Percentiles rank a stretch among this genome's conserved stretches.
Evolutionary conservation across 2,329 filamentous ascomycete species (phyloP).

Genomic region (Didymella sp.): DNA sequence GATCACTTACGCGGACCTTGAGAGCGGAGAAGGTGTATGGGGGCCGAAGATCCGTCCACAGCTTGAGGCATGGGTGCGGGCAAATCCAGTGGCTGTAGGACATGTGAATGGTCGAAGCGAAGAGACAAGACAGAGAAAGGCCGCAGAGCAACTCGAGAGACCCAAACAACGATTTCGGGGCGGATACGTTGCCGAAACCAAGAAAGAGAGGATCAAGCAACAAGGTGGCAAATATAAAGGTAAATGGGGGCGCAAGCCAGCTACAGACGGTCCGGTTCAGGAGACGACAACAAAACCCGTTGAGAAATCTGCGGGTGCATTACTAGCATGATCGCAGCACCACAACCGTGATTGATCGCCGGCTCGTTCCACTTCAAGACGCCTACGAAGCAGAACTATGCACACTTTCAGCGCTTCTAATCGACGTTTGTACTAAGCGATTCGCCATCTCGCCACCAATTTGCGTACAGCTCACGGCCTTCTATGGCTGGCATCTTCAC

Average conservation of each 20-base stretch:
- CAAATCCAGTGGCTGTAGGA: conserved; percentile 24
- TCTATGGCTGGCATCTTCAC: conserved; percentile 22
- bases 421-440: neutral
- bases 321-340: neutral
- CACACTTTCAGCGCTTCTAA: conserved; percentile 31
- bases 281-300: neutral
- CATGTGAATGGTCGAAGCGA: conserved; percentile 33
- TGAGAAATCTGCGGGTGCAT: neutral
- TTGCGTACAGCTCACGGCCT: neutral
- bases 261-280: neutral
- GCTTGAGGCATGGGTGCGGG: conserved; percentile 33
- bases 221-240: conserved; percentile 39
- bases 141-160: conserved; percentile 19
- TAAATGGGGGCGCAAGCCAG: conserved; percentile 31
- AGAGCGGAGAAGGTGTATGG: conserved; percentile 35
- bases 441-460: conserved; percentile 7
- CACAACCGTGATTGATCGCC: conserved; percentile 33
- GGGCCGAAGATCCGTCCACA: conserved; percentile 28
- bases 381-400: too few species aligned
- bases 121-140: conserved; percentile 22
- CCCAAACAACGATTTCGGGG: conserved; percentile 40
- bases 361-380: conserved; percentile 22
- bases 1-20: conserved; percentile 33
- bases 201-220: conserved; percentile 40
- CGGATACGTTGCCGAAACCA: conserved; percentile 36